Conservation (phyloP, 2,329 filamentous ascomycete species). For the Xylaria sp. region DNA sequence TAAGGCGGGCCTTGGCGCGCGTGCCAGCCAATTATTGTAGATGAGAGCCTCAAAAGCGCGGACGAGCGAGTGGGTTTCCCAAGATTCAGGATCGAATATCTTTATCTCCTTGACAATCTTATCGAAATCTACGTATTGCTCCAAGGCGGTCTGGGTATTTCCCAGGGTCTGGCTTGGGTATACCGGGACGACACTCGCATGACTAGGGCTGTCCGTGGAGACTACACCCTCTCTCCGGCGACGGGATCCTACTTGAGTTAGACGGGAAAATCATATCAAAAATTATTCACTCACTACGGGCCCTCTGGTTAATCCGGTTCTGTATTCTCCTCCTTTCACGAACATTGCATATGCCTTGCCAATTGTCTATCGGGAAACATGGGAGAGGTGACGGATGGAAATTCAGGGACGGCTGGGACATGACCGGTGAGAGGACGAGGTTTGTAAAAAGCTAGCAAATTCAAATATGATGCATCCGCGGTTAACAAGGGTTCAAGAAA, state of each 20-base stretch:
- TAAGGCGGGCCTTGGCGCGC: constrained; percentile 32
- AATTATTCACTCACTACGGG: constrained; percentile 16
- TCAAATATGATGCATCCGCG: neutral
- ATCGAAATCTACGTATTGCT: neutral
- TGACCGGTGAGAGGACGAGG: neutral
- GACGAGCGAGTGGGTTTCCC: constrained; percentile 13
- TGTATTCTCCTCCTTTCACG: constrained; percentile 31
- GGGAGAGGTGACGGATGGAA: neutral
- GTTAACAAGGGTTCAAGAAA: neutral
- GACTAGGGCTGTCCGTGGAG: neutral
- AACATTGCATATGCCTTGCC: constrained; percentile 16
- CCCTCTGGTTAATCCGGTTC: constrained; percentile 32
- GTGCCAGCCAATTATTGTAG: constrained; percentile 15
- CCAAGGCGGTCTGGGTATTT: neutral
- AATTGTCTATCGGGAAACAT: constrained; percentile 21
- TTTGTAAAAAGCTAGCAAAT: neutral
- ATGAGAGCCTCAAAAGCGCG: constrained; percentile 27
- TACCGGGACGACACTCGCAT: neutral
- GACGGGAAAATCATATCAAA: neutral
- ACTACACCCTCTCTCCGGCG: constrained; percentile 10
- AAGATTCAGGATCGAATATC: neutral
- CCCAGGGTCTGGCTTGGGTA: neutral
- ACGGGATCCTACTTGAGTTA: constrained; percentile 23
- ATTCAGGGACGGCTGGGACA: constrained; percentile 12
- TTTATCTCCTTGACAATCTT: constrained; percentile 17